Conservation (phyloP, 2,329 filamentous ascomycete genomes). For the Sordariomycetes sp. region DNA sequence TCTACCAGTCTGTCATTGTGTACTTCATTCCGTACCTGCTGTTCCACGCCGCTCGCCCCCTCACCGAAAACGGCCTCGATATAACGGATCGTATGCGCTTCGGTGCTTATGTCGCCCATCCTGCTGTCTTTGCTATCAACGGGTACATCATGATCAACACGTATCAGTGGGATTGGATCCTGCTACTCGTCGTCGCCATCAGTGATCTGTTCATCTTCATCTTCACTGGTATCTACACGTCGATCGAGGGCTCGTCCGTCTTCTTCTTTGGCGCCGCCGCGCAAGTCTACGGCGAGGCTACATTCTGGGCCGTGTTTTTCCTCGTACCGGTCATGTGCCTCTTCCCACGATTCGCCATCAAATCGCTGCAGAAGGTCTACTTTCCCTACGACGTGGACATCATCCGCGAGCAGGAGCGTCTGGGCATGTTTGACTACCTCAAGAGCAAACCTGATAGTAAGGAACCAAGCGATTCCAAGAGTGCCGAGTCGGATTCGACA, state of each 20-base stretch:
- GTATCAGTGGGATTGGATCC: conserved; percentile 97
- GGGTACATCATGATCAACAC: conserved; percentile 92
- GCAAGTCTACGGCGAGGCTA: conserved; percentile 71
- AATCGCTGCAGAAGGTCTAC: conserved; percentile 87
- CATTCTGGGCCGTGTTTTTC: conserved; percentile 80
- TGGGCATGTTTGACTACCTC: conserved; percentile 74
- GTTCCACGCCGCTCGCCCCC: conserved; percentile 59
- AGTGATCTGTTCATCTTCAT: conserved; percentile 86
- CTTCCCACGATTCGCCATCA: conserved; percentile 78
- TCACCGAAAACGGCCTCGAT: conserved; percentile 63
- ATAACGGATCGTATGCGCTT: conserved; percentile 75
- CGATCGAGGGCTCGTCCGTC: conserved; percentile 31
- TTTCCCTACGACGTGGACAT: conserved; percentile 92
- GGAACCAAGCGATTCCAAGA: conserved; percentile 1
- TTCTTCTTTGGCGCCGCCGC: conserved; percentile 67
- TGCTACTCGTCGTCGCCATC: conserved; percentile 69
- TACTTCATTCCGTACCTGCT: conserved; percentile 90
- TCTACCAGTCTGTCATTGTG: conserved; percentile 89
- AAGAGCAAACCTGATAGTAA: conserved; percentile 14
- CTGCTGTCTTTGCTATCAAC: conserved; percentile 83
- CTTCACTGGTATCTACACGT: conserved; percentile 84
- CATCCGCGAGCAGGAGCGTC: conserved; percentile 79
- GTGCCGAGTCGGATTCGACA: conserved; percentile 37
- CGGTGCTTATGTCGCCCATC: conserved; percentile 78
- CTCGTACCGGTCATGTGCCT: conserved; percentile 75